Conservation (phyloP, 2,329 filamentous ascomycete genomes). For the Cladophialophora carrionii region DNA sequence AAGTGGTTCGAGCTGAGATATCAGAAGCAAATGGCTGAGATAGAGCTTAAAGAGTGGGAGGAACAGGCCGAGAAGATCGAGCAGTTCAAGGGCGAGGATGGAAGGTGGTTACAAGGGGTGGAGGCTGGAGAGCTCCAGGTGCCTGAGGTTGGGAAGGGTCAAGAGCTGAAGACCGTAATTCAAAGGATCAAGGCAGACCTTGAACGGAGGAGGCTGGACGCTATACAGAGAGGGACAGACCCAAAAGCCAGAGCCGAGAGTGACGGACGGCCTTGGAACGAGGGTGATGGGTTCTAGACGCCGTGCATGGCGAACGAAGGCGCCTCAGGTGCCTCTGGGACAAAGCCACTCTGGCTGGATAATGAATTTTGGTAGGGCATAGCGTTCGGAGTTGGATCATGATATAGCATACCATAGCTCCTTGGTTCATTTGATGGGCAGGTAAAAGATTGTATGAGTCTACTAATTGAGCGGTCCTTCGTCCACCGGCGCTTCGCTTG, state of each 20-base stretch:
- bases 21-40: slow-evolving; percentile 47
- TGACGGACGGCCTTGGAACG: slow-evolving; percentile 58
- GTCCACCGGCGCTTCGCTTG: not conserved
- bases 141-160: slow-evolving; percentile 43
- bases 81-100: slow-evolving; percentile 37
- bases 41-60: slow-evolving; percentile 49
- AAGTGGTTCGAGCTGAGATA: slow-evolving; percentile 54
- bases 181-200: slow-evolving; percentile 50
- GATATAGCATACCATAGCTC: not conserved
- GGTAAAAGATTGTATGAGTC: not conserved
- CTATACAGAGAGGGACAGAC: slow-evolving; percentile 56
- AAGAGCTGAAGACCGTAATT: slow-evolving; percentile 51
- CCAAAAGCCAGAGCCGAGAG: slow-evolving; percentile 57
- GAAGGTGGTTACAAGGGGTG: slow-evolving; percentile 24
- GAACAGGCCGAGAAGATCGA: slow-evolving; percentile 45
- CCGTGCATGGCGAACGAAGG: not conserved
- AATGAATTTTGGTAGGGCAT: not conserved
- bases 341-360: not conserved
- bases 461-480: no score
- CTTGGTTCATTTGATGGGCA: not conserved
- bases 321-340: not conserved
- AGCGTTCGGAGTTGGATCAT: slow-evolving; percentile 3
- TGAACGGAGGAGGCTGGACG: slow-evolving; percentile 48
- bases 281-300: slow-evolving; percentile 58
- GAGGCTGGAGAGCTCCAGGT: slow-evolving; percentile 34